Evolutionary conservation across 1,284 basidiomycete genomes (phyloP).

Genomic region (Mycena citricolor): DNA sequence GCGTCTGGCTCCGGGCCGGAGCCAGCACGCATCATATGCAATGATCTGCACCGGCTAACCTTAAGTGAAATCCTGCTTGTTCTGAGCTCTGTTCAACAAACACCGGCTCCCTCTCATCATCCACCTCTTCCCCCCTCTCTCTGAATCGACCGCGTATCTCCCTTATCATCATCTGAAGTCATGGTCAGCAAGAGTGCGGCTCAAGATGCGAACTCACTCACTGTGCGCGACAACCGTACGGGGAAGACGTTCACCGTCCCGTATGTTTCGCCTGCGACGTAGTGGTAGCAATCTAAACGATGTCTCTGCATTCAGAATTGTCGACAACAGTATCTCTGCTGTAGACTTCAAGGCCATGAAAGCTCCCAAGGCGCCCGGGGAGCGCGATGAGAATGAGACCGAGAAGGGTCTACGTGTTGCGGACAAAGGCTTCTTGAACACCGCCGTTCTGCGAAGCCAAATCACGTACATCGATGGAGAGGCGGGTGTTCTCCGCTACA

Average conservation of each 20-base stretch:
- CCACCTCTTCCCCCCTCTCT: too few species aligned
- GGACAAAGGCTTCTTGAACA: conserved; percentile 84
- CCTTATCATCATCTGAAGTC: too few species aligned
- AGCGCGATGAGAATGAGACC: conserved; percentile 81
- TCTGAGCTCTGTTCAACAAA: too few species aligned
- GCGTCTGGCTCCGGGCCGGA: too few species aligned
- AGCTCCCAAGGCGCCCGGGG: conserved; percentile 53
- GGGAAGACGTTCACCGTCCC: conserved; percentile 75
- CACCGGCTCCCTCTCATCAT: too few species aligned
- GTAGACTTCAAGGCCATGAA: conserved; percentile 79
- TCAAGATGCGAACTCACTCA: conserved; percentile 47
- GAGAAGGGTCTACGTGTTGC: conserved; percentile 74
- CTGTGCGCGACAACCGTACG: conserved; percentile 82
- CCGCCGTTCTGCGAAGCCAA: conserved; percentile 76
- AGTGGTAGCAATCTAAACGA: conserved; percentile 7
- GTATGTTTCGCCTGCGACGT: conserved; percentile 41
- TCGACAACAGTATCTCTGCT: conserved; percentile 74
- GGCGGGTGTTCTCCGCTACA: conserved; percentile 44
- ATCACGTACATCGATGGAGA: conserved; percentile 91
- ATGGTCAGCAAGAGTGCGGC: too few species aligned
- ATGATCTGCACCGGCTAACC: too few species aligned
- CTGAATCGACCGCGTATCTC: too few species aligned
- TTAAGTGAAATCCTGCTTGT: too few species aligned
- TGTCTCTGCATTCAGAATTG: conserved; percentile 51
- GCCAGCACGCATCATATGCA: too few species aligned